Evolutionary conservation across 306 rosid species (phyloP).

Genomic region (Cicer yamashitae): DNA sequence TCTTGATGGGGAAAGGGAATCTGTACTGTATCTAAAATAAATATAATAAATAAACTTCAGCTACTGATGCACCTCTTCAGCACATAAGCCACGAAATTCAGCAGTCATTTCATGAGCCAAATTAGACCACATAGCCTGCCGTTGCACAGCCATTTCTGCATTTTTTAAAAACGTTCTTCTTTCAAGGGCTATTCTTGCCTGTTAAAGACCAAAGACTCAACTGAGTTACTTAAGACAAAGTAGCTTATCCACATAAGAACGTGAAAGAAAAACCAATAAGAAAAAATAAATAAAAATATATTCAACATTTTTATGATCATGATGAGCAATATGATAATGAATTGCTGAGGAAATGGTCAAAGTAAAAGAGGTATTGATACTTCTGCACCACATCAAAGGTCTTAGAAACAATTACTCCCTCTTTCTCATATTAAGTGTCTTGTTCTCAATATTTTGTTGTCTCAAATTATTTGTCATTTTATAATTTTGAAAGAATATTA

Average conservation of each 20-base stretch:
- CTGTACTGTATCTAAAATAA: constrained; percentile 19
- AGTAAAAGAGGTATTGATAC: constrained; percentile 10
- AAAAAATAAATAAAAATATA: not conserved
- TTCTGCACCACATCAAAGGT: constrained; percentile 5
- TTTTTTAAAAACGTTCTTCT: constrained; percentile 90
- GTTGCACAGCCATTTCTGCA: constrained; percentile 93
- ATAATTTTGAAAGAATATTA: not conserved
- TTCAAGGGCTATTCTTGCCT: constrained; percentile 99
- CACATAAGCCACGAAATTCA: constrained; percentile 96
- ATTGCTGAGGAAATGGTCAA: constrained; percentile 7
- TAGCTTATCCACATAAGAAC: constrained; percentile 31
- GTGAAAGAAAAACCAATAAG: constrained; percentile 18
- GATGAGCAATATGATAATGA: constrained; percentile 22
- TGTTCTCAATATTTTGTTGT: not conserved
- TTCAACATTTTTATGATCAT: not conserved
- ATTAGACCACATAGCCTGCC: constrained; percentile 97
- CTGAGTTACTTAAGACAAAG: constrained; percentile 44
- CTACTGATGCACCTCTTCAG: constrained; percentile 83
- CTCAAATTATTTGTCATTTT: not conserved
- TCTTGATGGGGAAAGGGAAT: constrained; percentile 19
- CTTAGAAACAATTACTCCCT: constrained; percentile 18
- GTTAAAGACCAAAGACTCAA: constrained; percentile 47
- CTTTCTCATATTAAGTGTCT: not conserved
- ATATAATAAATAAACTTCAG: constrained; percentile 33
- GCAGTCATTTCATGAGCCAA: constrained; percentile 99